Percentiles rank a stretch among this genome's conserved stretches.
Evolutionary conservation across 2,329 filamentous ascomycete genomes (phyloP).

Genomic region (Fusarium staphyleae): DNA sequence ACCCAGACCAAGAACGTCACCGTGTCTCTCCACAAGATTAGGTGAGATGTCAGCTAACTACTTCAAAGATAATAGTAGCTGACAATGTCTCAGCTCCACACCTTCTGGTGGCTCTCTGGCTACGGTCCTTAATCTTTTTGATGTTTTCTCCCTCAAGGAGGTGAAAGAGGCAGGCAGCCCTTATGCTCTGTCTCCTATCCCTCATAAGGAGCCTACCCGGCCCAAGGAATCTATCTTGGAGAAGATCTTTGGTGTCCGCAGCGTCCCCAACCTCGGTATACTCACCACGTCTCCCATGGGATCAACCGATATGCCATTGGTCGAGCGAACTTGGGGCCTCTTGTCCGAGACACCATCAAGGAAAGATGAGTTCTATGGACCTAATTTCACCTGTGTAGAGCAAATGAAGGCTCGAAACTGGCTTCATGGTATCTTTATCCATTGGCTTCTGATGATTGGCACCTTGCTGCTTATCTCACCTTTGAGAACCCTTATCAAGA

Average conservation of each 20-base stretch:
- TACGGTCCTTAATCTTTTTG: constrained; percentile 68
- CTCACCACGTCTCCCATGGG: constrained; percentile 61
- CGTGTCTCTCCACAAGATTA: constrained; percentile 55
- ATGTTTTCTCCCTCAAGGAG: constrained; percentile 58
- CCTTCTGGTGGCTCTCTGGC: constrained; percentile 73
- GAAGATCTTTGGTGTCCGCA: constrained; percentile 57
- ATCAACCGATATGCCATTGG: constrained; percentile 59
- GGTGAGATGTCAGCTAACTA: constrained; percentile 40
- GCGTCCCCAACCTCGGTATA: constrained; percentile 60
- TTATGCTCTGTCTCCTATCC: constrained; percentile 65
- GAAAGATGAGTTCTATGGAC: constrained; percentile 61
- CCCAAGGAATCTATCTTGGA: constrained; percentile 48
- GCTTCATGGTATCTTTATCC: constrained; percentile 57
- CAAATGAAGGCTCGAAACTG: constrained; percentile 59
- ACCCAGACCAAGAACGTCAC: constrained; percentile 61
- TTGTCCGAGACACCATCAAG: constrained; percentile 54
- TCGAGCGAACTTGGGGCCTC: constrained; percentile 70
- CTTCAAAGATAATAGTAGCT: constrained; percentile 9
- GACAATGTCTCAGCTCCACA: constrained; percentile 31
- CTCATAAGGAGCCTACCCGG: constrained; percentile 48
- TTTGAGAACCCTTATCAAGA: constrained; percentile 54
- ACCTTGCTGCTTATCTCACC: constrained; percentile 55
- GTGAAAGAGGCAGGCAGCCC: constrained; percentile 56
- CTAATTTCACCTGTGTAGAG: constrained; percentile 66
- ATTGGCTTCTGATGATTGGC: constrained; percentile 56